Conservation (phyloP, 768 basidiomycete species). For the Leccinum rimulosum region DNA sequence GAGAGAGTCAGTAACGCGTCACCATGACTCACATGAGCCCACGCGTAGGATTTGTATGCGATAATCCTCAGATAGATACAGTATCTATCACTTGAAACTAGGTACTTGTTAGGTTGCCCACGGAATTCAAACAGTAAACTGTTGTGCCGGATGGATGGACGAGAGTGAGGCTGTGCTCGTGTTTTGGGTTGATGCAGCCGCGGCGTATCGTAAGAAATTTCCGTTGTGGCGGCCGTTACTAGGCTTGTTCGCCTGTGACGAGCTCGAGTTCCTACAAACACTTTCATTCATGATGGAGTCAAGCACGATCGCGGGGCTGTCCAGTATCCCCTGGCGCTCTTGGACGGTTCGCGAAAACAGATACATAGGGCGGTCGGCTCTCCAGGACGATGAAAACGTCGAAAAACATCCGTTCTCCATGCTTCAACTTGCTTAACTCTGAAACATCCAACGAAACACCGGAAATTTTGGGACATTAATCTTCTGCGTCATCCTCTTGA, state of each 20-base stretch:
- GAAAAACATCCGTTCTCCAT: background rate
- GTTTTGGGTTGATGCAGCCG: background rate
- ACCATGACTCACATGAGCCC: background rate
- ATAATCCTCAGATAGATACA: background rate
- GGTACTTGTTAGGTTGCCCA: background rate
- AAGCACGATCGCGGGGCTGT: background rate
- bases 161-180: no score
- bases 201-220: no score
- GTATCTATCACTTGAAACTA: background rate
- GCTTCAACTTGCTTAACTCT: background rate
- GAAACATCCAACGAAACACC: background rate
- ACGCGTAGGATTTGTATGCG: background rate
- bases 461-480: background rate
- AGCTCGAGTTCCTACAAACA: background rate
- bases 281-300: background rate
- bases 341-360: background rate
- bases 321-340: background rate
- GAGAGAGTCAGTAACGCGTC: background rate
- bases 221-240: no score
- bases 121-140: background rate
- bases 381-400: background rate
- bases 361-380: background rate
- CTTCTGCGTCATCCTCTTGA: background rate
- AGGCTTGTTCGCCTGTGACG: no score
- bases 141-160: background rate